These are phyloP conservation scores for Zalaria obscura DNA, from an alignment of 2,329 filamentous ascomycete species.

Conservation along the genomic window DNA sequence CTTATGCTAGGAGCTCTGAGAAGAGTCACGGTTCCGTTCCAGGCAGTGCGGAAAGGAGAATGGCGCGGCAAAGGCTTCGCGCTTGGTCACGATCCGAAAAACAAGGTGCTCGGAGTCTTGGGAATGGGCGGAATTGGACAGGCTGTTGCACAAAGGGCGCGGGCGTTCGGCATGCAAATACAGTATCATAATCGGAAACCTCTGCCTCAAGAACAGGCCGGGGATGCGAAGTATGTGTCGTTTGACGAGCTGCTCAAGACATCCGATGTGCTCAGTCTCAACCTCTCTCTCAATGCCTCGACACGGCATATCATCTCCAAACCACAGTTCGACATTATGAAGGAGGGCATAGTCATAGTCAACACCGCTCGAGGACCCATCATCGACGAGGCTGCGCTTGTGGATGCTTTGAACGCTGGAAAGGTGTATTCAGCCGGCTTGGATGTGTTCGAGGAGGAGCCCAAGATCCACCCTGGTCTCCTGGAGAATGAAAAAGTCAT, in stretches of 20 bases:
- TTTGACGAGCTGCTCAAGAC: slow-evolving; percentile 40
- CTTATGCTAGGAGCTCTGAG: slow-evolving; percentile 39
- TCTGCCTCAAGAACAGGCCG: slow-evolving; percentile 24
- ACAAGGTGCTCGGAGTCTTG: slow-evolving; percentile 40
- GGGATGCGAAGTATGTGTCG: slow-evolving; percentile 37
- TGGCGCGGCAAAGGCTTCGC: slow-evolving; percentile 30
- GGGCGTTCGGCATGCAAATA: slow-evolving; percentile 42
- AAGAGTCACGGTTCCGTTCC: slow-evolving; percentile 31
- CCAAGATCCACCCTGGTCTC: slow-evolving; percentile 36
- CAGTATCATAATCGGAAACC: slow-evolving; percentile 42
- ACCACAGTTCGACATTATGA: slow-evolving; percentile 37
- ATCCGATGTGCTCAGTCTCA: slow-evolving; percentile 41
- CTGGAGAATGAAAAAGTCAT: slow-evolving; percentile 36
- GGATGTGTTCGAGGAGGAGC: slow-evolving; percentile 46
- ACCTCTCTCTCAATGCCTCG: slow-evolving; percentile 35
- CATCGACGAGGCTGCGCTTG: slow-evolving; percentile 42
- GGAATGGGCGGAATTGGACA: slow-evolving; percentile 48
- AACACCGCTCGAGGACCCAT: slow-evolving; percentile 45
- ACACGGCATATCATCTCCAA: slow-evolving; percentile 40
- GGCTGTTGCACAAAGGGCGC: slow-evolving; percentile 32
- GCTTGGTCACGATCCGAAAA: slow-evolving; percentile 39
- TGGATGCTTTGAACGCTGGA: slow-evolving; percentile 37
- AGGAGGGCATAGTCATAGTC: slow-evolving; percentile 40
- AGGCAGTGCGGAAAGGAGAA: slow-evolving; percentile 29
- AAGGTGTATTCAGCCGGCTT: slow-evolving; percentile 41